Evolutionary conservation across 768 basidiomycete genomes (phyloP).

Genomic region (Crassisporium funariophilum): DNA sequence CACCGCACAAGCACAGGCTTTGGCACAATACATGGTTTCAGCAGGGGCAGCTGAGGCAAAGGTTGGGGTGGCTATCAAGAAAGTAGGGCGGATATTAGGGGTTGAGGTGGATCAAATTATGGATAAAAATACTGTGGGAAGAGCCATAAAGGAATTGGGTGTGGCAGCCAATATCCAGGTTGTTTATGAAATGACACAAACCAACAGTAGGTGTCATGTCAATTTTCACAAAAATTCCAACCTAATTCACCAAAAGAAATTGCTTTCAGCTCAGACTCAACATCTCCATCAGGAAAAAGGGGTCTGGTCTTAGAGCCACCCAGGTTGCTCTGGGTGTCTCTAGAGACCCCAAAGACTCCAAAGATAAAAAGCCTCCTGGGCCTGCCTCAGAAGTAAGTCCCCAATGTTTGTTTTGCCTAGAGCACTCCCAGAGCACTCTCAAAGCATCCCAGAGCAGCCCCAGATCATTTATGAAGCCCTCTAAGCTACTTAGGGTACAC

Average conservation of each 20-base stretch:
- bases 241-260: neutral
- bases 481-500: no score
- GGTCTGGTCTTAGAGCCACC: no score
- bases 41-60: conserved; percentile 8
- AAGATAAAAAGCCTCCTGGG: no score
- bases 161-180: conserved; percentile 9
- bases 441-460: no score
- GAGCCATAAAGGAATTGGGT: neutral
- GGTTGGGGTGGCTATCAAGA: conserved; percentile 2
- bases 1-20: neutral
- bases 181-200: conserved; percentile 4
- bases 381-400: no score
- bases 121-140: neutral
- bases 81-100: conserved; percentile 1
- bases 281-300: no score
- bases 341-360: no score
- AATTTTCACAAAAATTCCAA: neutral
- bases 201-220: neutral
- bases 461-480: no score
- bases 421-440: no score
- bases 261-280: conserved; percentile 12
- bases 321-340: no score
- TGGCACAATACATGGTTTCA: conserved; percentile 4
- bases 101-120: conserved; percentile 1
- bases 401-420: no score